A percentile compares a stretch with the other conserved stretches of the same genome.
phyloP scores from a whole-genome alignment of 2,329 filamentous ascomycete species.

The Zopfia rhizophila region DNA sequence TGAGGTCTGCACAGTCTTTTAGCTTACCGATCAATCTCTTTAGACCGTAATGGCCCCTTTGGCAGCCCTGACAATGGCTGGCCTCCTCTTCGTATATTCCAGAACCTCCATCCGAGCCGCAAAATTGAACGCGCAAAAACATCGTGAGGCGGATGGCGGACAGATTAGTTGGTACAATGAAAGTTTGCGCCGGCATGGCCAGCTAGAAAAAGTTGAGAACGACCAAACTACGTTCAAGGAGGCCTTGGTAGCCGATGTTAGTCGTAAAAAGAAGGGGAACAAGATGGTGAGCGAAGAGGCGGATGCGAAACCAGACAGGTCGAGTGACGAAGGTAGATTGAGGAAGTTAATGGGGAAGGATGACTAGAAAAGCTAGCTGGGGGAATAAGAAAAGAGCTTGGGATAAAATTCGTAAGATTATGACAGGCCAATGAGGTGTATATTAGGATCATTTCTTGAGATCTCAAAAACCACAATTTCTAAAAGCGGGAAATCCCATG shows the following conservation, averaged over 20 bases:
- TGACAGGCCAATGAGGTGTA: no score
- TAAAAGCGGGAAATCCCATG: no score
- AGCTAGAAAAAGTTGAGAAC: slow-evolving; percentile 56
- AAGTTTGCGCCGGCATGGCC: slow-evolving; percentile 63
- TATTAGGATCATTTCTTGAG: no score
- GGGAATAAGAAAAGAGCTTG: no score
- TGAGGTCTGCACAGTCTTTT: background rate
- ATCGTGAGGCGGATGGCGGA: slow-evolving; percentile 67
- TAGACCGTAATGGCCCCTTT: slow-evolving; percentile 68
- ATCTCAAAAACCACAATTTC: no score
- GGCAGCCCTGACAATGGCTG: slow-evolving; percentile 72
- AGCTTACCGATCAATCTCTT: background rate
- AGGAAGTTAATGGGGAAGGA: slow-evolving; percentile 51
- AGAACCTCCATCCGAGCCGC: slow-evolving; percentile 73
- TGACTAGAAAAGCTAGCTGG: no score
- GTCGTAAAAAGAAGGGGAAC: slow-evolving; percentile 41
- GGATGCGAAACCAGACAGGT: slow-evolving; percentile 41
- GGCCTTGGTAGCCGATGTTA: slow-evolving; percentile 44
- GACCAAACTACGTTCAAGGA: slow-evolving; percentile 45
- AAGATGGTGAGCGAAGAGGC: slow-evolving; percentile 29
- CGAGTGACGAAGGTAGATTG: slow-evolving; percentile 51
- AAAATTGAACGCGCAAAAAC: slow-evolving; percentile 70
- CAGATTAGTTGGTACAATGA: slow-evolving; percentile 66
- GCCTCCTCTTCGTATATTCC: slow-evolving; percentile 69
- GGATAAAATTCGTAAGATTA: no score